Evolutionary conservation across 2,329 filamentous ascomycete species (phyloP).

Genomic region (Whalleya microplaca): DNA sequence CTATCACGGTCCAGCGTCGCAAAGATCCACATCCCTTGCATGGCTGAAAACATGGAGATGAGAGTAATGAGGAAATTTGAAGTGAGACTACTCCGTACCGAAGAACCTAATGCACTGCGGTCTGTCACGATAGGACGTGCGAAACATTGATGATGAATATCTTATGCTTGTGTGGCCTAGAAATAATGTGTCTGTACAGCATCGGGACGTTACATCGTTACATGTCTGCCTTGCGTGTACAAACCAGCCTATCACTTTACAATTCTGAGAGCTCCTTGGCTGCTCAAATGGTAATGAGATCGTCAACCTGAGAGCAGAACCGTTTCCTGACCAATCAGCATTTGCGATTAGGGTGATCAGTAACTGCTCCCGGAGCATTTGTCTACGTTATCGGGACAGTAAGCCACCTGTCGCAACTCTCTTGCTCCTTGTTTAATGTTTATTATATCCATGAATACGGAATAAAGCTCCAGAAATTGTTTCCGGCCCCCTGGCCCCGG

Average conservation of each 20-base stretch:
- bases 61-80: neutral
- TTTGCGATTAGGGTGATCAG: neutral
- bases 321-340: constrained; percentile 23
- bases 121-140: neutral
- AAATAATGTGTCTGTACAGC: neutral
- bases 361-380: constrained; percentile 1
- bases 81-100: constrained; percentile 1
- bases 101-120: neutral
- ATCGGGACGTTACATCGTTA: neutral
- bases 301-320: constrained; percentile 9
- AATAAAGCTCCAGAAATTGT: constrained; percentile 3
- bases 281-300: neutral
- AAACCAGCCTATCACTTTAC: neutral
- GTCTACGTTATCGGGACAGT: constrained; percentile 2
- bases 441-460: neutral
- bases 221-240: neutral
- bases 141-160: neutral
- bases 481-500: constrained; percentile 8
- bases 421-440: constrained; percentile 10
- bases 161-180: neutral
- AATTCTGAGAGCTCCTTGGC: neutral
- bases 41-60: constrained; percentile 18
- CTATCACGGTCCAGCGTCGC: neutral
- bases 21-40: neutral
- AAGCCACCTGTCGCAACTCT: constrained; percentile 11